Evolutionary conservation across 1,284 basidiomycete species (phyloP), one percentile per base, ranked within the genome.

Genomic region (Megacollybia platyphylla): DNA sequence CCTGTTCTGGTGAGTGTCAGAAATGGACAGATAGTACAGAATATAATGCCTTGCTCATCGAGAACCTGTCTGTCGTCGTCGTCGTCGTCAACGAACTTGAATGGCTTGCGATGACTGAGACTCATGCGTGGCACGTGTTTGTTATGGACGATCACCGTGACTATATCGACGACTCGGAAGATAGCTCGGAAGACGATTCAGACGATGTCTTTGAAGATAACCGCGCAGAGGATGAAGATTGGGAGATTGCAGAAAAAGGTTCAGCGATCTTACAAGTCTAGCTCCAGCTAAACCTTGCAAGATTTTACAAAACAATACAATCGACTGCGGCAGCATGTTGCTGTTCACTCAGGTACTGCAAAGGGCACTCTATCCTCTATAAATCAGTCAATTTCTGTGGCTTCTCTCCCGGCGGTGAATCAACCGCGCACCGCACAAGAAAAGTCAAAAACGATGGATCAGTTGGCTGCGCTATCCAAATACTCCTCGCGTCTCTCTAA

Each of bases 241-340:
- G 89, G 89, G 90, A 91, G 55, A 73, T 87, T 30, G 79, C 87
- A 13, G 81, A 84, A 56, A 65, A 79, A 67, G 83, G 83, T 18
- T 44, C 27, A 30, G 4, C 32, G 32, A 15, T 15, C 36, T 24
- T 38, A 11, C 13, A 26, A 10, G 36, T 7, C 32, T 34, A 15
- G n/a, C 4, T 7, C 31, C 3, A 11, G 31, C 13, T 38, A 13
- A 18, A 38, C 2, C 39, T 26, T 37, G 6, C 10, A 53, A 94
- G 92, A 97, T 64, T 93, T 97, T 52, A 96, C 92, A 27, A 97
- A 97, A 61, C 89, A 94, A 55, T 97, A 88, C 64, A 97, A 96
- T 61, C 83, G 92, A 29, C 69, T 94, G 29, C 70, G 82, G 42
- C 91, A 94, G 57, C 86, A 92, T 56, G 73, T 82, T 45, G 81